phyloP scores from a whole-genome alignment of 1,284 basidiomycete genomes.

The Mycena citricolor region DNA sequence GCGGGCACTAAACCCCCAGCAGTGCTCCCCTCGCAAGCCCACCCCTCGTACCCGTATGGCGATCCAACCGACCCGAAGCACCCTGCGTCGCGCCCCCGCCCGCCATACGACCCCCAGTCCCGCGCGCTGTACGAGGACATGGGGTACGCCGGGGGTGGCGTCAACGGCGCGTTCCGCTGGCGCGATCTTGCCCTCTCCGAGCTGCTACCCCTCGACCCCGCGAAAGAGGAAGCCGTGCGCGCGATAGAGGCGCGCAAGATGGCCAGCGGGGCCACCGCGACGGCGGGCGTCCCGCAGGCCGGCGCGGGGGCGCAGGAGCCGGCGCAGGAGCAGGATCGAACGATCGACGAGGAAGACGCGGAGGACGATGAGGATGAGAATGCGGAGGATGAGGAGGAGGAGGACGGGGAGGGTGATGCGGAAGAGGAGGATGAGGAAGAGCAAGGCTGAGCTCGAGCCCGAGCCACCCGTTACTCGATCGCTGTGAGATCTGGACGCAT shows the following conservation, averaged over 20 bases:
- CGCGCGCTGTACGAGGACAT: slow-evolving; percentile 80
- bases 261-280: slow-evolving; percentile 64
- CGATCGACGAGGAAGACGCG: slow-evolving; percentile 48
- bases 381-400: slow-evolving; percentile 13
- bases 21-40: slow-evolving; percentile 79
- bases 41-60: slow-evolving; percentile 84
- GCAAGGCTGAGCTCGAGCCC: slow-evolving; percentile 35
- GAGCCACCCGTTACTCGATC: no score
- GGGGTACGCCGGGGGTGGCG: slow-evolving; percentile 69
- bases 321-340: slow-evolving; percentile 36
- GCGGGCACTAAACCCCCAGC: slow-evolving; percentile 11
- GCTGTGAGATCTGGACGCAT: no score
- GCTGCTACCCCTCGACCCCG: slow-evolving; percentile 70
- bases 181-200: slow-evolving; percentile 72
- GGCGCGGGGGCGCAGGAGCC: slow-evolving; percentile 26
- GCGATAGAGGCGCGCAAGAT: slow-evolving; percentile 75
- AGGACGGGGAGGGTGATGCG: slow-evolving; percentile 37
- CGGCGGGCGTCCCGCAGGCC: slow-evolving; percentile 41
- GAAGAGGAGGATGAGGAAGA: slow-evolving; percentile 47
- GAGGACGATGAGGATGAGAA: slow-evolving; percentile 6
- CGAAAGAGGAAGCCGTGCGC: slow-evolving; percentile 65
- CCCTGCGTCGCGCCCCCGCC: slow-evolving; percentile 67
- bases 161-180: slow-evolving; percentile 73
- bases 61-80: slow-evolving; percentile 77
- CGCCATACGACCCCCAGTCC: slow-evolving; percentile 70